Evolutionary conservation across 352 stramenopile species (phyloP).

Genomic region (Globisporangium lucens): DNA sequence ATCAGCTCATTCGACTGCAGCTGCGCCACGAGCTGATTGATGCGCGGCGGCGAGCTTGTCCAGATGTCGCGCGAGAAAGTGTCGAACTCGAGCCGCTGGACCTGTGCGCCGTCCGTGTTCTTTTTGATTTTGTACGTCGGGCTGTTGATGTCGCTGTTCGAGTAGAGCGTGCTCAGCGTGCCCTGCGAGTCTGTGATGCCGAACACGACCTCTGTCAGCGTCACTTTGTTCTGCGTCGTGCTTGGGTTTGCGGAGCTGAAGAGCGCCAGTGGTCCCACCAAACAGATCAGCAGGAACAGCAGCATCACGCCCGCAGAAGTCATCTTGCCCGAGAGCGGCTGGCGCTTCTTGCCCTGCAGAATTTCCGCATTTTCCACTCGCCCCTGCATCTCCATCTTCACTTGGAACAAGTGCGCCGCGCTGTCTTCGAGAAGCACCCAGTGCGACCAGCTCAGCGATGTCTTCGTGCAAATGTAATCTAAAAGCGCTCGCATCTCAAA

Average conservation of each 20-base stretch:
- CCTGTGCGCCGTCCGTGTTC: conserved; percentile 67
- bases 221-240: conserved; percentile 69
- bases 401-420: conserved; percentile 68
- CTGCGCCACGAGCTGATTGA: conserved; percentile 66
- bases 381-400: conserved; percentile 79
- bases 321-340: conserved; percentile 67
- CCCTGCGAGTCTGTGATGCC: conserved; percentile 72
- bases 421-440: conserved; percentile 86
- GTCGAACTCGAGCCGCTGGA: conserved; percentile 79
- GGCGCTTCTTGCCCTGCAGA: conserved; percentile 76
- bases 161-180: conserved; percentile 75
- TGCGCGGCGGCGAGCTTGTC: conserved; percentile 63
- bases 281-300: conserved; percentile 69
- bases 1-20: conserved; percentile 65
- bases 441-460: conserved; percentile 73
- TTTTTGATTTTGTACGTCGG: conserved; percentile 58
- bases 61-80: conserved; percentile 76
- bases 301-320: conserved; percentile 74
- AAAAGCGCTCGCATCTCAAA: conserved; percentile 86
- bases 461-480: conserved; percentile 87
- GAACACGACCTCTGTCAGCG: conserved; percentile 56
- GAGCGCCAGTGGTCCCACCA: conserved; percentile 71
- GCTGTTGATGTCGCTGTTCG: conserved; percentile 71
- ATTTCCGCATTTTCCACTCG: conserved; percentile 63
- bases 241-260: conserved; percentile 88